These are phyloP conservation scores for Fusarium devonianum DNA, from an alignment of 2,329 filamentous ascomycete genomes.

Conservation along the genomic window DNA sequence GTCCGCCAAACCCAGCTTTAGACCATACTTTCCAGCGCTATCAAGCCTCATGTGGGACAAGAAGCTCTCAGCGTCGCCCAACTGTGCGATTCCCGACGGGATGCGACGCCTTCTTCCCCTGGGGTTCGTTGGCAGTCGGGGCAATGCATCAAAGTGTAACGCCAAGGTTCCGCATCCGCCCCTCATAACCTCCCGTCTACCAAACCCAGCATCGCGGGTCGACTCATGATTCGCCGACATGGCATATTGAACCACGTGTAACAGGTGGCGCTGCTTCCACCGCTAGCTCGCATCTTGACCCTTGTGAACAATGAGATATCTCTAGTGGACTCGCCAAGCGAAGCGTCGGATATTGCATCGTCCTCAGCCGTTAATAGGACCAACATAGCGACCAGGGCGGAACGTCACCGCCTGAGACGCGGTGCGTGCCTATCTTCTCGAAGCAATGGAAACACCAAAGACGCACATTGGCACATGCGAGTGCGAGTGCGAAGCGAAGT, in stretches of 20 bases:
- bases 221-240: background rate
- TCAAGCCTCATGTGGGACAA: no score
- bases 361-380: slow-evolving; percentile 19
- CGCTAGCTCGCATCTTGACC: background rate
- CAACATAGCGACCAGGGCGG: slow-evolving; percentile 21
- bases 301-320: background rate
- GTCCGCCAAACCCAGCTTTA: no score
- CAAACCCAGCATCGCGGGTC: background rate
- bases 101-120: no score
- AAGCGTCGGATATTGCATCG: slow-evolving; percentile 4
- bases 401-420: slow-evolving; percentile 25
- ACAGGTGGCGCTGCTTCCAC: background rate
- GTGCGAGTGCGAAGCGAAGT: slow-evolving; percentile 23
- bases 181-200: background rate
- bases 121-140: no score
- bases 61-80: no score
- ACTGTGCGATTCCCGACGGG: no score
- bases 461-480: no score
- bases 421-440: no score
- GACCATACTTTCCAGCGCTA: no score
- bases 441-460: no score
- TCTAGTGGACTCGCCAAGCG: slow-evolving; percentile 9
- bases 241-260: background rate
- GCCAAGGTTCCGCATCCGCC: background rate
- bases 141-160: no score